These are phyloP conservation scores for Arabis hirsuta DNA, from an alignment of 345 rosid genomes.

Conservation along the genomic window DNA sequence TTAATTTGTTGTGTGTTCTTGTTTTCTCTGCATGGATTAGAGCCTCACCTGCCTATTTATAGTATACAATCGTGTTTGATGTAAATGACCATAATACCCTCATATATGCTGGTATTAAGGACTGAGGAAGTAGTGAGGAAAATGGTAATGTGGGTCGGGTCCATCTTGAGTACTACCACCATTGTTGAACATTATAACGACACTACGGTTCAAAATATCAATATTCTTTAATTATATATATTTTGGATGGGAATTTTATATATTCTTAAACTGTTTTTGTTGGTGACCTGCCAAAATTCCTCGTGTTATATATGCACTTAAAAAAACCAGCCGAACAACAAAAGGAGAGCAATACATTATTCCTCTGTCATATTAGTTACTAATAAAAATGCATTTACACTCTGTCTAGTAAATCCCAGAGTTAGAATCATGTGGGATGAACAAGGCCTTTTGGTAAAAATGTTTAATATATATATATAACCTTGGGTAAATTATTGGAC, in stretches of 20 bases:
- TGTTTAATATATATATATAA: no score
- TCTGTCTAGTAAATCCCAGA: not conserved
- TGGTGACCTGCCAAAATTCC: conserved; percentile 47
- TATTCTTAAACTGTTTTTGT: conserved; percentile 25
- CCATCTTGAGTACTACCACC: conserved; percentile 41
- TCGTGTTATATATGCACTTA: conserved; percentile 43
- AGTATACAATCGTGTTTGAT: not conserved
- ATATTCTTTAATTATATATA: not conserved
- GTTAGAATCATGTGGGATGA: not conserved
- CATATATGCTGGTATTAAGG: not conserved
- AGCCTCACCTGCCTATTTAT: conserved; percentile 36
- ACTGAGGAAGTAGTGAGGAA: conserved; percentile 36
- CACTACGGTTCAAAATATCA: conserved; percentile 12
- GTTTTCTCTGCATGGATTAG: conserved; percentile 42
- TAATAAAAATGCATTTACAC: not conserved
- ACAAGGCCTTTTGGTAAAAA: not conserved
- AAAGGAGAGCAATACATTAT: not conserved
- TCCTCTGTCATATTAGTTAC: no score
- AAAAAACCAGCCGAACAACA: conserved; percentile 15
- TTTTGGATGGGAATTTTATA: not conserved
- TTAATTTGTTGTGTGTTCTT: conserved; percentile 14
- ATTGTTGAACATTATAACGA: conserved; percentile 33
- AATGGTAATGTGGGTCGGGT: conserved; percentile 24
- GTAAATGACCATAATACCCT: conserved; percentile 24
- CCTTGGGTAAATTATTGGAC: conserved; percentile 1